Base-by-base conservation (phyloP, 2,329 filamentous ascomycete species). In the Fusarium sp. region DNA sequence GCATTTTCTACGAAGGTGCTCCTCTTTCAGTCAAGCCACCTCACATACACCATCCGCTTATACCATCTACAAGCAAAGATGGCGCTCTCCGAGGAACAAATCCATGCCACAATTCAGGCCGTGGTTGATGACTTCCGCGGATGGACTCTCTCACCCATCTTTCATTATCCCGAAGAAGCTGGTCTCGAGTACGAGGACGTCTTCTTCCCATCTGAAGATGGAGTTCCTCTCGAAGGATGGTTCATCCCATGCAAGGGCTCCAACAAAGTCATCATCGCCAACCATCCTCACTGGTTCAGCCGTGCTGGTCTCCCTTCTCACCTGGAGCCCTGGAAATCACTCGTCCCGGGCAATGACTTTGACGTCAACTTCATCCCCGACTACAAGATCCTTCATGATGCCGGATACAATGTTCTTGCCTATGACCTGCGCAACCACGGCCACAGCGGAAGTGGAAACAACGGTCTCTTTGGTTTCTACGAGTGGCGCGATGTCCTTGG, bases 231-330 rank as follows among this genome's bases (percentile, higher is more conserved):
- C 0, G 67, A 70, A 25, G 67, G 67, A 2, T 70, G 67, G 67
- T 70, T 70, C 31, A 65, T 70, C 20, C 60, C 67, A 0, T 58
- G 60, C 53, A 58, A 59, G 27, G 42, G 42, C 14, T 70, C 67
- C 8, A 34, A 49, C 13, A 70, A 70, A 40, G 42, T 70, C 53
- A 62, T 70, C 36, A 68, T 70, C 25, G 60, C 67, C 31, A 70
- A 70, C 13, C 67, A 70, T 10, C 67, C 67, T 5, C 67, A 61
- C 36, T 70, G 67, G 64, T 70, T 68, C 56, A 70, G 56, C 36
- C 64, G 67, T 6, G 67, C 67, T 1, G 67, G 67, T 0, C 53
- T 70, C 1, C 67, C 67, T 1, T 70, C 67, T 0, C 67, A 70
- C 3, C 10, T 70, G 0, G 53, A 61, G 0, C 67, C 67, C 1